Evolutionary conservation across 75 land plant genomes (phyloP), one percentile per base, ranked within the genome.

Genomic region (Picea sitchensis): DNA sequence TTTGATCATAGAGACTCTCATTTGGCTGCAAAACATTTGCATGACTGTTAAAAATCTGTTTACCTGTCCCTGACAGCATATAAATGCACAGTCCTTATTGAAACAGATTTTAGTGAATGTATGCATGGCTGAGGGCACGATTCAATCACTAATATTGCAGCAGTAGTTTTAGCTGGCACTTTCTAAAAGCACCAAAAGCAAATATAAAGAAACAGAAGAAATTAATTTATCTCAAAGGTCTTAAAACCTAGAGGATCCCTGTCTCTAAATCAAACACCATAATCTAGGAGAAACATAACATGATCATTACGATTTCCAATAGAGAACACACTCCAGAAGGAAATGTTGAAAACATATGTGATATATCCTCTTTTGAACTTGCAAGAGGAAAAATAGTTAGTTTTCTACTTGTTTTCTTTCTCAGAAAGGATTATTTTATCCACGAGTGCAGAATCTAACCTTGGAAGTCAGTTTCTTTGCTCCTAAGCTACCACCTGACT

Each of bases 1-100:
- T 88, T 65, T 88, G 89, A 32, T 88, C 88, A 78, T 86, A 88
- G 14, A 88, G 75, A 72, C 64, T 77, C 60, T 88, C 89, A 73
- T 68, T 86, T 57, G 81, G 63, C 89, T 88, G 88, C 76, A 14
- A 38, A 59, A 71, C 17, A 5, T 71, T 71, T 71, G 23, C 74
- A 44, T n/a, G 11, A 9, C 23, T 18, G 1, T 69, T n/a, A 71
- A 71, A 51, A 71, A 44, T 18, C 74, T 18, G n/a, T 44, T 71
- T 71, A 44, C 13, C 9, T 20, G 44, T 41, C 74, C 41, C 13
- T 71, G 51, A 41, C 13, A 71, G 54, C 74, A 34, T 8, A 71
- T 36, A 38, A 36, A 67, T 41, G 13, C 74, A 71, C 23, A 44
- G 26, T n/a, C 44, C 13, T 9, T 51, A 51, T 44, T 44, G 51